Percentiles rank a stretch among this genome's conserved stretches.
These are phyloP conservation scores for Rhizopogon rudus DNA, from an alignment of 768 basidiomycete genomes.

Conservation along the genomic window DNA sequence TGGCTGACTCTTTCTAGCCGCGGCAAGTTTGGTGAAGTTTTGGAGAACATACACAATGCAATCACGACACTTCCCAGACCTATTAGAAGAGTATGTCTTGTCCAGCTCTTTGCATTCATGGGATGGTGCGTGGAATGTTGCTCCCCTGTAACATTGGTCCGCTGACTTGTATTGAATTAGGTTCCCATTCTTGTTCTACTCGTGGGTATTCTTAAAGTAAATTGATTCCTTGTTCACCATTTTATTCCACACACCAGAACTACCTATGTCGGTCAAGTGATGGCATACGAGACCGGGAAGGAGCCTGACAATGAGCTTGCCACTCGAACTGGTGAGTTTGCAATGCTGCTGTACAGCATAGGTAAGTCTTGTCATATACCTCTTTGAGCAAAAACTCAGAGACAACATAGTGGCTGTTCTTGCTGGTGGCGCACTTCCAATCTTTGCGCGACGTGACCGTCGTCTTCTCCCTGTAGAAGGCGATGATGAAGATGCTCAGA, in stretches of 20 bases:
- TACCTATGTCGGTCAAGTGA: conserved; percentile 90
- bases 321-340: conserved; percentile 80
- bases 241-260: conserved; percentile 45
- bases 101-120: conserved; percentile 96
- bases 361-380: conserved; percentile 38
- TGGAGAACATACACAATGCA: conserved; percentile 73
- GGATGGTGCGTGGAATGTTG: conserved; percentile 59
- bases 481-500: conserved; percentile 69
- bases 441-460: conserved; percentile 76
- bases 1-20: conserved; percentile 6
- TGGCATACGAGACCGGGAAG: conserved; percentile 70
- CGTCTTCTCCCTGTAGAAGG: conserved; percentile 68
- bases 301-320: conserved; percentile 85
- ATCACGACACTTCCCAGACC: conserved; percentile 74
- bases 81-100: conserved; percentile 85
- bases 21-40: conserved; percentile 65
- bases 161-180: conserved; percentile 28
- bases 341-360: conserved; percentile 86
- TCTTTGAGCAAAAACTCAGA: background rate
- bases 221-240: background rate
- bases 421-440: conserved; percentile 78
- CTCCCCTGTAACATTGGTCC: background rate
- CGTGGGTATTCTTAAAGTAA: conserved; percentile 39
- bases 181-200: conserved; percentile 95
- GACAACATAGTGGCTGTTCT: conserved; percentile 66